Base-by-base conservation (phyloP, 106 monocot species). In the Agapanthus africanus region DNA sequence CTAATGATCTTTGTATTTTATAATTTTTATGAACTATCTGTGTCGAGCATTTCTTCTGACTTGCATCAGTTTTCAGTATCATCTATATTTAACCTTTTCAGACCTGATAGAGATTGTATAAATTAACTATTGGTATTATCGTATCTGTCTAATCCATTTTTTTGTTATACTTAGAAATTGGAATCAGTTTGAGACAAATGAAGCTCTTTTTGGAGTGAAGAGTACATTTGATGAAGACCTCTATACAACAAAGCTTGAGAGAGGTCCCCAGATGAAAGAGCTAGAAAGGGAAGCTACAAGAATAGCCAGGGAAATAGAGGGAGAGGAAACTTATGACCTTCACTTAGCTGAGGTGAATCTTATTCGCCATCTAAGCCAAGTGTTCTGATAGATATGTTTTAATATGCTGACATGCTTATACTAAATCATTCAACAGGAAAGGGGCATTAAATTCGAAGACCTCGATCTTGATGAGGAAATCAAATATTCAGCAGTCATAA, bases 221-320 rank as follows among this genome's bases (percentile, higher is more conserved):
- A 99, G 89, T 76, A 99, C 92, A 28, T 99, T 99, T 68, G 57
- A 99, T 73, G 97, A 99, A 78, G 97, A 99, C 70, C 63, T 99
- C 21, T 99, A 99, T 41, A 99, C 97, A 38, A 99, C 97, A 65
- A 99, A 92, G 73, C 87, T 99, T 77, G 89, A 87, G 72, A 92
- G 71, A 81, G 97, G 97, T 76, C 92, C 97, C 62, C 80, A 78
- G 50, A 99, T 50, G 76, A 84, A 50, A 63, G 92, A 92, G 19
- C 73, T 80, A 36, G 97, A 99, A 78, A 87, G 71, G 63, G 72
- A 72, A 72, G 97, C 97, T 65, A 70, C 79, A 67, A 87, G 81
- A 81, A 77, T 99, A 73, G 97, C 97, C n/a, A 92, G 89, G 75
- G 87, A 99, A 87, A 99, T 99, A 57, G 89, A 90, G 56, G 87